Conservation (phyloP, 768 basidiomycete species). For the Amanita rubescens region DNA sequence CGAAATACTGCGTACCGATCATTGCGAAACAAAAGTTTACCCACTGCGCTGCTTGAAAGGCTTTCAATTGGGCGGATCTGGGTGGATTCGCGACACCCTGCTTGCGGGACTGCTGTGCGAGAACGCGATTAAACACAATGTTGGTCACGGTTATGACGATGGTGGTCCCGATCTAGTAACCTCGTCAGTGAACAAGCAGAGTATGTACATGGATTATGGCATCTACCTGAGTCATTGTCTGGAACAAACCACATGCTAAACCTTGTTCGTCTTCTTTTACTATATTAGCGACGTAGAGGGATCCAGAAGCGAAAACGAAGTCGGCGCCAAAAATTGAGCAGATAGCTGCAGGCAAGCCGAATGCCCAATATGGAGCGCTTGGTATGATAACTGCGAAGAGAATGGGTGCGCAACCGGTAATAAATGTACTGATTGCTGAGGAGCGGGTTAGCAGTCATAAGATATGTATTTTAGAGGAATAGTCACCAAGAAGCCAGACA, state of each 20-base stretch:
- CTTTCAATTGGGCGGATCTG: constrained; percentile 30
- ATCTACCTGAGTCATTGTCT: constrained; percentile 67
- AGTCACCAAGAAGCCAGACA: neutral
- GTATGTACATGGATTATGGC: neutral
- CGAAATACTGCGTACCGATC: constrained; percentile 34
- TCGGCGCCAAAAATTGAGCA: constrained; percentile 70
- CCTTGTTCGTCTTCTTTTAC: constrained; percentile 65
- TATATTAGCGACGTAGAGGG: constrained; percentile 66
- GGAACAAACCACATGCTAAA: constrained; percentile 68
- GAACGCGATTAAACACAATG: constrained; percentile 56
- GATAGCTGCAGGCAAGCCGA: constrained; percentile 61
- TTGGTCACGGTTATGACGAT: constrained; percentile 67
- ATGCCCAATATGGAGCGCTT: constrained; percentile 60
- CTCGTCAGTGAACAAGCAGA: neutral
- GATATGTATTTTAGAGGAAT: neutral
- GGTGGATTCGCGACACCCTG: constrained; percentile 28
- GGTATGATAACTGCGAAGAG: constrained; percentile 65
- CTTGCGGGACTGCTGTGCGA: constrained; percentile 21
- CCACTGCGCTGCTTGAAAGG: constrained; percentile 64
- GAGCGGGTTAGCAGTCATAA: neutral
- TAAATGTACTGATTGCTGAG: constrained; percentile 37
- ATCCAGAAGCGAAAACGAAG: constrained; percentile 68
- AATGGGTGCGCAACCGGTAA: constrained; percentile 51
- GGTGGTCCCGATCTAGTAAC: constrained; percentile 51
- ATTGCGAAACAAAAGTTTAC: constrained; percentile 53